Conservation (phyloP, 177 flowering plant genomes). For the Vitis hybrid region DNA sequence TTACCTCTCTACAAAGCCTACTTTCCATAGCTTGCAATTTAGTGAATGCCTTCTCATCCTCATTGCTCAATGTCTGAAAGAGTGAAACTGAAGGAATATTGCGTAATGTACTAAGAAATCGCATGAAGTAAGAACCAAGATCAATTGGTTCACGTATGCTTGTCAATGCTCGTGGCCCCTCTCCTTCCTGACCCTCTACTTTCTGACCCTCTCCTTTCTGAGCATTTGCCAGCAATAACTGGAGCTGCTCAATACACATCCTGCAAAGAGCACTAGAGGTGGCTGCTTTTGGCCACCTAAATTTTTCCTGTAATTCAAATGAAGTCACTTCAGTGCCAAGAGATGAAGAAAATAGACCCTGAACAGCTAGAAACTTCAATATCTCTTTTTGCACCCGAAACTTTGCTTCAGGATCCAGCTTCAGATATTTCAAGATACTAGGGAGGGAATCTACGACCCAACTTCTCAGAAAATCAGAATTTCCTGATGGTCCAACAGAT, state of each 20-base stretch:
- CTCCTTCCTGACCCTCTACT: conserved; percentile 78
- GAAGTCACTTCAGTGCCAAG: conserved; percentile 96
- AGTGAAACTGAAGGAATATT: conserved; percentile 94
- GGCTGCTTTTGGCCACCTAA: conserved; percentile 86
- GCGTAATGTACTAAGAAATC: conserved; percentile 65
- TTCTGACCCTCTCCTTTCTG: conserved; percentile 61
- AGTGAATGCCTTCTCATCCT: conserved; percentile 72
- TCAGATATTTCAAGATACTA: conserved; percentile 57
- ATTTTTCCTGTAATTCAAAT: conserved; percentile 87
- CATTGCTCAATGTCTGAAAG: conserved; percentile 61
- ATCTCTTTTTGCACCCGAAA: conserved; percentile 73
- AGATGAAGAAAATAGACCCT: conserved; percentile 88
- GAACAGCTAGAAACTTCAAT: conserved; percentile 87
- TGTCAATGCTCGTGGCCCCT: conserved; percentile 31
- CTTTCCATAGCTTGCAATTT: conserved; percentile 67
- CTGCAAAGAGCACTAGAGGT: conserved; percentile 68
- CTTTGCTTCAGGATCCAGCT: conserved; percentile 64
- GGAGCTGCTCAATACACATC: conserved; percentile 89
- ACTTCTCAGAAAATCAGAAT: conserved; percentile 58
- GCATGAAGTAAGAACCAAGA: conserved; percentile 83
- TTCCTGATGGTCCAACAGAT: conserved; percentile 38
- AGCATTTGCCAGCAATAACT: conserved; percentile 66
- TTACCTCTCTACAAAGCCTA: conserved; percentile 73
- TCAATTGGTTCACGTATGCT: conserved; percentile 62
- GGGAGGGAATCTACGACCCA: conserved; percentile 90